Evolutionary conservation across 2,329 filamentous ascomycete genomes (phyloP).

Genomic region (Mycogone perniciosa): DNA sequence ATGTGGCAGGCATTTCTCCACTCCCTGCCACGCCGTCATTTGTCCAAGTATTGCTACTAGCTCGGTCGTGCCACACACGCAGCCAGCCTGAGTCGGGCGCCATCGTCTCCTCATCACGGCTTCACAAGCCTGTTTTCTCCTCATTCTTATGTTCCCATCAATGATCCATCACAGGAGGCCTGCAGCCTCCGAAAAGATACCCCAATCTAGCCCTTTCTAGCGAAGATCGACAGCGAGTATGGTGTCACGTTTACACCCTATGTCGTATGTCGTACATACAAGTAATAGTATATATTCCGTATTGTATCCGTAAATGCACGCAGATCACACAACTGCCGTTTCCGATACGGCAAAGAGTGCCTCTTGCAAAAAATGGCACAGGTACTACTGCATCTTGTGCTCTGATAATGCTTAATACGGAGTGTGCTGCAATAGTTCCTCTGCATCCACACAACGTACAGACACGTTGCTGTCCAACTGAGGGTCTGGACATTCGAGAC

Average conservation of each 20-base stretch:
- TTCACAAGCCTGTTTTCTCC: no score
- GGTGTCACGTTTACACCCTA: not conserved
- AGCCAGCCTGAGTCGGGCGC: not conserved
- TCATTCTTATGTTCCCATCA: no score
- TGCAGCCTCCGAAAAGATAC: not conserved
- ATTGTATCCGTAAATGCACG: not conserved
- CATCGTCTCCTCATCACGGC: not conserved
- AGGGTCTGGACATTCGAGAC: no score
- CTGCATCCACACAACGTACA: no score
- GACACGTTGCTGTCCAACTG: no score
- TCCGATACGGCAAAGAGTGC: not conserved
- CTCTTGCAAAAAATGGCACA: no score
- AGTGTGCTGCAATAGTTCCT: no score
- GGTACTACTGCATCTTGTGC: no score
- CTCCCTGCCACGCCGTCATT: not conserved
- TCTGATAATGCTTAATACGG: no score
- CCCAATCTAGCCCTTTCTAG: not conserved
- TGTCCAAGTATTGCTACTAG: not conserved
- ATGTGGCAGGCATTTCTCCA: not conserved
- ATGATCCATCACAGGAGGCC: no score
- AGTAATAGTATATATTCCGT: not conserved
- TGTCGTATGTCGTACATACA: not conserved
- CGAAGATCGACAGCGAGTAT: not conserved
- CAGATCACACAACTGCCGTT: not conserved
- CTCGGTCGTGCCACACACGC: no score